Percentiles rank a stretch among this genome's conserved stretches.
These are phyloP conservation scores for Xylaria sp. DNA, from an alignment of 2,329 filamentous ascomycete genomes.

Conservation along the genomic window DNA sequence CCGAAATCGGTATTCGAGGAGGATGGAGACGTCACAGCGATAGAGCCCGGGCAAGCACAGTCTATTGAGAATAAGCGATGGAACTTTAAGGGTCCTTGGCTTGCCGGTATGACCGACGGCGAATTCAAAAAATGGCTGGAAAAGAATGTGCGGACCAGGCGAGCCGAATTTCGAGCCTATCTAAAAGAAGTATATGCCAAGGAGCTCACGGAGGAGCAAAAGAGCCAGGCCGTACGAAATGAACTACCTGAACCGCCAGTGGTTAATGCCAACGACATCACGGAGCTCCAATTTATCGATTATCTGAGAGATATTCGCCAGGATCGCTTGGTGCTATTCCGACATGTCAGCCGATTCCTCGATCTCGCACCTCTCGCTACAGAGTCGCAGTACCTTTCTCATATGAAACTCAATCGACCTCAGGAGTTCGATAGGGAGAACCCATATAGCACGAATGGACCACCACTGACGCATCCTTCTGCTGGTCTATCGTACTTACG, in stretches of 20 bases:
- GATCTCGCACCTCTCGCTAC: constrained; percentile 66
- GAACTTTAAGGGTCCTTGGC: constrained; percentile 75
- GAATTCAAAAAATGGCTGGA: constrained; percentile 68
- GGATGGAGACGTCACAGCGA: constrained; percentile 63
- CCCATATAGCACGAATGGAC: constrained; percentile 64
- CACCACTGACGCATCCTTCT: constrained; percentile 71
- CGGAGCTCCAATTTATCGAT: constrained; percentile 62
- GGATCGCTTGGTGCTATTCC: constrained; percentile 63
- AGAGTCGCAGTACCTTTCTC: constrained; percentile 45
- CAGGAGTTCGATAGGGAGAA: constrained; percentile 45
- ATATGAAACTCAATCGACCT: constrained; percentile 40
- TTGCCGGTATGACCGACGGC: constrained; percentile 70
- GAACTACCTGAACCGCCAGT: constrained; percentile 49
- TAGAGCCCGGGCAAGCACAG: constrained; percentile 50
- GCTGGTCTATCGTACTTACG: constrained; percentile 72
- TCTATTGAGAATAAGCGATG: constrained; percentile 64
- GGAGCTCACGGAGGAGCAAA: constrained; percentile 56
- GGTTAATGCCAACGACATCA: constrained; percentile 56
- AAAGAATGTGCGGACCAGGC: constrained; percentile 64
- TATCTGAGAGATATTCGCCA: constrained; percentile 65
- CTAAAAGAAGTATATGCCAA: constrained; percentile 62
- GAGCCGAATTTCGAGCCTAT: constrained; percentile 65
- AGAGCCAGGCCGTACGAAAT: constrained; percentile 54
- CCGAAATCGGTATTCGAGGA: constrained; percentile 70
- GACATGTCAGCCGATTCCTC: constrained; percentile 68